Evolutionary conservation across 2,329 filamentous ascomycete genomes (phyloP), one percentile per base, ranked within the genome.

Genomic region (Colletotrichum cordylinicola): DNA sequence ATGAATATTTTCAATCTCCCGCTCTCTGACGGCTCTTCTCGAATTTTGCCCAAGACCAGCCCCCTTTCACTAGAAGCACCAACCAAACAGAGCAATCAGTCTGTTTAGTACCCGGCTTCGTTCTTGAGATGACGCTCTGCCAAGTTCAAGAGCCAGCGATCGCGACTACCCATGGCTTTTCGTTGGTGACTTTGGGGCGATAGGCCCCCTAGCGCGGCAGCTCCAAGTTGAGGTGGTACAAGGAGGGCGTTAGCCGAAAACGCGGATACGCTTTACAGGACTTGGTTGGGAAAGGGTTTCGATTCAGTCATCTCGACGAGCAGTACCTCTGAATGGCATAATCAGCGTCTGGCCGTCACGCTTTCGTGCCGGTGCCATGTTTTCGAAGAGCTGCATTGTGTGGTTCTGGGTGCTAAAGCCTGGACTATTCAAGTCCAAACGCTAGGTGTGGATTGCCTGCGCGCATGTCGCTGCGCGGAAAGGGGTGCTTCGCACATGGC

Each of bases 211-310:
- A 65, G 27, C 55, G 65, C 35, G 35, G 58, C 37, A 69, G 37
- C 37, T 58, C n/a, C 9, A 64, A 29, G 29, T 65, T 33, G 16
- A 60, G 35, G 64, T 68, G 31, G n/a, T 70, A 75, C 73, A 55
- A 68, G 16, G 43, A 69, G 70, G 65, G 64, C 58, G 64, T 68
- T 48, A 60, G 64, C 74, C 60, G 72, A 64, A 31, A 65, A 24
- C 39, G 12, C 73, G 58, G n/a, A 15, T 65, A 62, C 48, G n/a
- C 24, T 43, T 27, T 67, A 27, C 12, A 60, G 39, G 24, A n/a
- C 52, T 43, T 10, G 48, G 16, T 27, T 8, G 21, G 21, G 27
- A 56, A 72, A 62, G 55, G 21, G 31, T 24, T 21, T n/a, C n/a
- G 15, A 62, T 21, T 67, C n/a, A 18, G 13, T 24, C 27, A 21